Base-by-base conservation (phyloP, 2,329 filamentous ascomycete genomes). In the Chalaropsis thielavioides region DNA sequence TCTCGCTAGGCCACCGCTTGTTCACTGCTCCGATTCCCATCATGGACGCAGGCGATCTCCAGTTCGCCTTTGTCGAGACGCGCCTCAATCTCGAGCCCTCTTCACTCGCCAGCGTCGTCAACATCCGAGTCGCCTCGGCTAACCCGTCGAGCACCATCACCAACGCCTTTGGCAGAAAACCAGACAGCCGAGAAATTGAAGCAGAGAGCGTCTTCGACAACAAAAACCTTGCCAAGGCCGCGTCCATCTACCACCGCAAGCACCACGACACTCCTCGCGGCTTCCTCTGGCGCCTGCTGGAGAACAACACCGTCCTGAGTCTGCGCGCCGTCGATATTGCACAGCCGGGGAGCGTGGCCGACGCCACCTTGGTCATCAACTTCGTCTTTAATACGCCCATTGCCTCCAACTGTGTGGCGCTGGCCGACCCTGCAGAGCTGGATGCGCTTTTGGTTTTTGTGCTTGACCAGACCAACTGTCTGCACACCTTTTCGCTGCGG, bases 241-340 rank as follows among this genome's bases (percentile, higher is more conserved):
- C 90, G 35, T 90, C 90, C 1, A 81, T 97, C 65, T 96, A 90
- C 77, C 91, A 95, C 75, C 85, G 94, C 64, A 83, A 83, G 73
- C 83, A 87, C 73, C 84, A 88, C 71, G 79, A 82, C 68, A 86
- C 87, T 68, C 94, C 94, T 46, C 86, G 89, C 72, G 90, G 84
- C 74, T 95, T 97, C 72, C 81, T 96, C 60, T 99, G 94, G 94
- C 84, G 92, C 70, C 81, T 97, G 46, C 77, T 96, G 67, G 88
- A 95, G 71, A 85, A 90, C 71, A 84, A 85, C 71, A 88, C 83
- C 69, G 79, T 90, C 68, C 80, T 99, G 70, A 92, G 94, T 75
- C 80, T 99, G 62, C 88, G 90, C 72, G 86, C 85, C 49, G 84
- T 89, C 67, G 94, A 99, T 75, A 77, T 96, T 69, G 83, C 80